Conservation (phyloP, 495 filamentous ascomycete species). For the Hyaloscypha hepaticicola region DNA sequence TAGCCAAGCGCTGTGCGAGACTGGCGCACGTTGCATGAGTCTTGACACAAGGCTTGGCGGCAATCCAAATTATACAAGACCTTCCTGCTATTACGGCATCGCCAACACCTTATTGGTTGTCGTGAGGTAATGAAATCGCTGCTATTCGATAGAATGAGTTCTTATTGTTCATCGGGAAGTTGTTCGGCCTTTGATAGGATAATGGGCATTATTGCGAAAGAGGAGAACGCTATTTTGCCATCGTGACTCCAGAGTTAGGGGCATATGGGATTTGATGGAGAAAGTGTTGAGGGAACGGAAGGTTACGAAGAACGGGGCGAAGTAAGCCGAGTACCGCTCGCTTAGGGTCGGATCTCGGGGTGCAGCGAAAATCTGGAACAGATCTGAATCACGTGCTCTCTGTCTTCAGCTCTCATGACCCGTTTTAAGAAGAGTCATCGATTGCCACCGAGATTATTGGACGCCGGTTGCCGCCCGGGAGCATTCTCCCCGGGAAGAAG, state of each 20-base stretch:
- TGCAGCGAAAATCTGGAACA: neutral
- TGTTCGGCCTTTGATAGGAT: neutral
- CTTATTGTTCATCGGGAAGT: neutral
- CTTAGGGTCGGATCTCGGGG: neutral
- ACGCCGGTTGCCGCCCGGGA: neutral
- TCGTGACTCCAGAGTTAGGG: neutral
- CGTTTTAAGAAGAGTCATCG: neutral
- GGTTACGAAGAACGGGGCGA: neutral
- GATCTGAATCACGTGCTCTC: neutral
- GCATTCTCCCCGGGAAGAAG: neutral
- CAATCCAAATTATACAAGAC: neutral
- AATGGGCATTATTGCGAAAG: neutral
- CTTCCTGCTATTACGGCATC: neutral
- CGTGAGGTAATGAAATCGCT: neutral
- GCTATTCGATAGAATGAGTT: slow-evolving; percentile 2
- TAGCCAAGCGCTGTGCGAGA: neutral
- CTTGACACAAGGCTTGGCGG: neutral
- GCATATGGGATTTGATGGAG: neutral
- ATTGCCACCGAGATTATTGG: neutral
- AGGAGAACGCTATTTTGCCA: slow-evolving; percentile 1
- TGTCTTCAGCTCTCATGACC: neutral
- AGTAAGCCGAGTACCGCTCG: neutral
- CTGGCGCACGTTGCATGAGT: neutral
- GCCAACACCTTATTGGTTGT: neutral
- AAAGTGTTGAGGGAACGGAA: neutral